Percentiles rank a stretch among this genome's conserved stretches.
These are phyloP conservation scores for Rutstroemia sydowiana DNA, from an alignment of 2,329 filamentous ascomycete species.

Conservation along the genomic window DNA sequence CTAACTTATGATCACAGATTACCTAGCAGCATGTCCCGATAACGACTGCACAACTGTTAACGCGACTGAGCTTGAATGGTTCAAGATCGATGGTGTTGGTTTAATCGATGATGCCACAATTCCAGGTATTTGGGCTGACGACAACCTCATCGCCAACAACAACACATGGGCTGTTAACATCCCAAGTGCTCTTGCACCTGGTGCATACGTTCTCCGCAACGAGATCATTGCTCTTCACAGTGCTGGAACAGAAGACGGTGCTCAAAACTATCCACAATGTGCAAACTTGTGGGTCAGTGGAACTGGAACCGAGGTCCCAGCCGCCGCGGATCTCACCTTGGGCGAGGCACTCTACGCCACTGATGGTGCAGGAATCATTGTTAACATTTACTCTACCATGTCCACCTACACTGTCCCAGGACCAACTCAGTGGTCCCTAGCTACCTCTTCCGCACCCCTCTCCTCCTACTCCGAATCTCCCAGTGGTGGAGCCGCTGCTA, in stretches of 20 bases:
- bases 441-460: neutral
- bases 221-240: conserved; percentile 30
- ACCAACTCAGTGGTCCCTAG: conserved; percentile 19
- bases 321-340: conserved; percentile 30
- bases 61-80: conserved; percentile 34
- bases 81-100: conserved; percentile 37
- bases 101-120: conserved; percentile 29
- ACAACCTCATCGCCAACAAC: conserved; percentile 45
- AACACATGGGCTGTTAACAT: conserved; percentile 44
- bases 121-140: conserved; percentile 36
- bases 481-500: neutral
- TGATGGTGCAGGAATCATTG: conserved; percentile 36
- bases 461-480: neutral
- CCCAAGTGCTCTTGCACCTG: conserved; percentile 34
- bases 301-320: conserved; percentile 32
- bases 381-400: conserved; percentile 33
- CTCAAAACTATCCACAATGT: conserved; percentile 45
- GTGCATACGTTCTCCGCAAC: conserved; percentile 44
- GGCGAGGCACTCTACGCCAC: conserved; percentile 36
- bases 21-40: conserved; percentile 29
- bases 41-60: conserved; percentile 34
- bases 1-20: conserved; percentile 18
- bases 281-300: conserved; percentile 42
- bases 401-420: conserved; percentile 31
- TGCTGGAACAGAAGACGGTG: conserved; percentile 34